Conservation (phyloP, 306 rosid genomes). For the Glycine tomentella region DNA sequence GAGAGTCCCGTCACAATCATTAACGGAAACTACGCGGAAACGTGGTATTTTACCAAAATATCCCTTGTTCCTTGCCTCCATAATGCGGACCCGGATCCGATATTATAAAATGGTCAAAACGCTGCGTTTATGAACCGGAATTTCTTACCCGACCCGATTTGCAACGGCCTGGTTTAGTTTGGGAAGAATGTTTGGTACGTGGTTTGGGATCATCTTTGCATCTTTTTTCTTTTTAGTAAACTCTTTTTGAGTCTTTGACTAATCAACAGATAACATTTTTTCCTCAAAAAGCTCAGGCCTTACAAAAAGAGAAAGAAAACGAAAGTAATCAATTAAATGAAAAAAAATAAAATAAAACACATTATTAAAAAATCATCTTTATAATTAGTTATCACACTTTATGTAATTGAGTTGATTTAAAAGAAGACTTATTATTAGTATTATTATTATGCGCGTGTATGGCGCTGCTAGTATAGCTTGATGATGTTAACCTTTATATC, state of each 20-base stretch:
- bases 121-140: background rate
- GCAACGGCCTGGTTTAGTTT: background rate
- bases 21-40: constrained; percentile 72
- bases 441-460: background rate
- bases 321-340: background rate
- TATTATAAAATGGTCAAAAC: background rate
- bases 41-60: constrained; percentile 49
- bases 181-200: background rate
- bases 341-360: background rate
- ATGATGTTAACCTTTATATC: background rate
- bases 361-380: background rate
- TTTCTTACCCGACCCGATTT: background rate
- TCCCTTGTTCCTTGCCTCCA: constrained; percentile 22
- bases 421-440: background rate
- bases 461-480: background rate
- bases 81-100: background rate
- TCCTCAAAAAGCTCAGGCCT: background rate
- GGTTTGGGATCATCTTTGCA: background rate
- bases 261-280: background rate
- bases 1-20: constrained; percentile 60
- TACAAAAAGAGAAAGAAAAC: background rate
- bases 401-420: background rate
- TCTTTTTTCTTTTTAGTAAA: background rate
- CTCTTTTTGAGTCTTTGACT: constrained; percentile 19
- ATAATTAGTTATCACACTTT: background rate